Percentiles rank a stretch among this genome's conserved stretches.
Conservation (phyloP, 2,329 filamentous ascomycete species). For the Aspergillus sp. region DNA sequence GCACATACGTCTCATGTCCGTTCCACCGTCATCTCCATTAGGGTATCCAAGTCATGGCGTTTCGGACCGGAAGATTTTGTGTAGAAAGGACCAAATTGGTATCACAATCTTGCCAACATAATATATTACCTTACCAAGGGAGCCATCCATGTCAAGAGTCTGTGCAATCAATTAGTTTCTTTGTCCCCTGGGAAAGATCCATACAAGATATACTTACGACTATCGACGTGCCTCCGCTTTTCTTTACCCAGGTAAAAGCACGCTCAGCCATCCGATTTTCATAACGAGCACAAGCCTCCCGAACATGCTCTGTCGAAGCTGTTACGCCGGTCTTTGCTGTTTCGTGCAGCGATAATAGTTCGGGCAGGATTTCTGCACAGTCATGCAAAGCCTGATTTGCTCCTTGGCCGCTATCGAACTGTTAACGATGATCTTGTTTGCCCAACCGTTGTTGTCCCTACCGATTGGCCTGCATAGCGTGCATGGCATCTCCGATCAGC, state of each 20-base stretch:
- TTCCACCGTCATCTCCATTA: no score
- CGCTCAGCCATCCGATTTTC: not conserved
- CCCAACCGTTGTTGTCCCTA: not conserved
- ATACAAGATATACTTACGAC: not conserved
- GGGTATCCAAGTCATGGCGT: no score
- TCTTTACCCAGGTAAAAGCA: not conserved
- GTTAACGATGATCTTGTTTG: not conserved
- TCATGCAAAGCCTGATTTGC: not conserved
- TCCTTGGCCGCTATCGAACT: not conserved
- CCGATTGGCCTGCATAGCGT: not conserved
- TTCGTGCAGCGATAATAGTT: not conserved
- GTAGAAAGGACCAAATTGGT: no score
- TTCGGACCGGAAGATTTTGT: no score
- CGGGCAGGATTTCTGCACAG: not conserved
- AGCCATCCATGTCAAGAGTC: no score
- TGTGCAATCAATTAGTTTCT: no score
- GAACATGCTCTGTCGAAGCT: not conserved
- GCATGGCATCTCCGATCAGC: not conserved
- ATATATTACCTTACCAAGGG: no score
- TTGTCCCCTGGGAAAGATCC: no score
- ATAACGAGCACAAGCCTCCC: not conserved
- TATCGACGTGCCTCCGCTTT: not conserved
- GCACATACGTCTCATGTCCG: no score
- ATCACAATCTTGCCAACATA: no score
- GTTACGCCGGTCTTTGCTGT: not conserved